Percentiles rank a stretch among this genome's conserved stretches.
Evolutionary conservation across 495 filamentous ascomycete species (phyloP).

Genomic region (Aspergillus olivimuriae): DNA sequence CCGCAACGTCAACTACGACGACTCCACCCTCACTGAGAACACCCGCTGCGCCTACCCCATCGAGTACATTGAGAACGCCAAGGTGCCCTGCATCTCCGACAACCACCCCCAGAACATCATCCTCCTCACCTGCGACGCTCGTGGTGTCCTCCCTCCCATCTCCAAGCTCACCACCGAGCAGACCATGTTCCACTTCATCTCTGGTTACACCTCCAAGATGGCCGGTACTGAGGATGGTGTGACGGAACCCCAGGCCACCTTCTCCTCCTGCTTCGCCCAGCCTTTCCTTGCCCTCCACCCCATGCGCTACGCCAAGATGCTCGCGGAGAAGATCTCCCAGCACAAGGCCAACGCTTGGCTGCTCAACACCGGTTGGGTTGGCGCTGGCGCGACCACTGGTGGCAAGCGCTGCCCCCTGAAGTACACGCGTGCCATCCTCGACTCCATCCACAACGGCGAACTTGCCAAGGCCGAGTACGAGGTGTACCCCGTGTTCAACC

Average conservation of each 20-base stretch:
- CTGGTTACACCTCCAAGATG: constrained; percentile 99
- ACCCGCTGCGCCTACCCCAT: constrained; percentile 98
- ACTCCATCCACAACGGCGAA: constrained; percentile 94
- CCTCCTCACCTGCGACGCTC: constrained; percentile 94
- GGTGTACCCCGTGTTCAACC: constrained; percentile 94
- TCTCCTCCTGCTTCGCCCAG: constrained; percentile 99
- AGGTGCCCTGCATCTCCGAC: constrained; percentile 85
- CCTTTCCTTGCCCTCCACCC: constrained; percentile 98
- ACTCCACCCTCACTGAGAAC: constrained; percentile 93
- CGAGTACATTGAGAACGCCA: constrained; percentile 97
- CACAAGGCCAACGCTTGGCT: constrained; percentile 98
- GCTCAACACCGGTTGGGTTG: constrained; percentile 98
- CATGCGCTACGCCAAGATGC: constrained; percentile 97
- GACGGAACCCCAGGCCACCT: constrained; percentile 94
- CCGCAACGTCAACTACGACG: constrained; percentile 90
- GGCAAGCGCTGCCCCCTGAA: constrained; percentile 98
- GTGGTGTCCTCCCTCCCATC: constrained; percentile 95
- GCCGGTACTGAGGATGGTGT: constrained; percentile 96
- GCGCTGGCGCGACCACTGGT: constrained; percentile 87
- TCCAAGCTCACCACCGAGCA: constrained; percentile 93
- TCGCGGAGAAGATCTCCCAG: constrained; percentile 92
- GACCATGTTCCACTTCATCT: constrained; percentile 99
- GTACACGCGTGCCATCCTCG: constrained; percentile 97
- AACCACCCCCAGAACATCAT: constrained; percentile 96
- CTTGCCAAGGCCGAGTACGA: constrained; percentile 89